Evolutionary conservation across 441 rosid genomes (phyloP).

Genomic region (Gossypium davidsonii): DNA sequence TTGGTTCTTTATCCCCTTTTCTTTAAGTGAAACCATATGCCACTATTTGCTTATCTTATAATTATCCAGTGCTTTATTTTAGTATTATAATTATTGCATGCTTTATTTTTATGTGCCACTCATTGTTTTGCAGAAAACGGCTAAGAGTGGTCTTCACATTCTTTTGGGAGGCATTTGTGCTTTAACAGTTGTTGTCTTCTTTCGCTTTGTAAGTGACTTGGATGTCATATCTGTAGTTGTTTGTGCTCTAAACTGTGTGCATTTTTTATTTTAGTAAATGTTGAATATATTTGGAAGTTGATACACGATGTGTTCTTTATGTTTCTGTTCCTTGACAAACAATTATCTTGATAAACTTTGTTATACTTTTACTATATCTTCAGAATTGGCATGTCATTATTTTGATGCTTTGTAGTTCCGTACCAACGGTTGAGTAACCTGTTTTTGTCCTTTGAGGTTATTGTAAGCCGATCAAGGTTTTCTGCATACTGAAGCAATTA

Average conservation of each 20-base stretch:
- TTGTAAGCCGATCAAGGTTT: background rate
- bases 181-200: conserved; percentile 80
- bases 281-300: background rate
- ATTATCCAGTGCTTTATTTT: background rate
- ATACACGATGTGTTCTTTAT: background rate
- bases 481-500: background rate
- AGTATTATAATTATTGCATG: background rate
- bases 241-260: background rate
- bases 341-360: background rate
- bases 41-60: background rate
- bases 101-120: background rate
- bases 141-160: conserved; percentile 85
- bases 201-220: conserved; percentile 73
- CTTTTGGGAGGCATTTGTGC: conserved; percentile 92
- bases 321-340: background rate
- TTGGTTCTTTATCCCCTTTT: background rate
- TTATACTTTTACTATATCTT: background rate
- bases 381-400: background rate
- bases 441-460: background rate
- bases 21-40: background rate
- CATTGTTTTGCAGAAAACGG: conserved; percentile 61
- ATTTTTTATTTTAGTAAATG: conserved; percentile 9
- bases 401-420: background rate
- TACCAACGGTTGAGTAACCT: background rate
- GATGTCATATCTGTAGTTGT: background rate